Evolutionary conservation across 1,284 basidiomycete genomes (phyloP), one percentile per base, ranked within the genome.

Genomic region (Ustilago curta): DNA sequence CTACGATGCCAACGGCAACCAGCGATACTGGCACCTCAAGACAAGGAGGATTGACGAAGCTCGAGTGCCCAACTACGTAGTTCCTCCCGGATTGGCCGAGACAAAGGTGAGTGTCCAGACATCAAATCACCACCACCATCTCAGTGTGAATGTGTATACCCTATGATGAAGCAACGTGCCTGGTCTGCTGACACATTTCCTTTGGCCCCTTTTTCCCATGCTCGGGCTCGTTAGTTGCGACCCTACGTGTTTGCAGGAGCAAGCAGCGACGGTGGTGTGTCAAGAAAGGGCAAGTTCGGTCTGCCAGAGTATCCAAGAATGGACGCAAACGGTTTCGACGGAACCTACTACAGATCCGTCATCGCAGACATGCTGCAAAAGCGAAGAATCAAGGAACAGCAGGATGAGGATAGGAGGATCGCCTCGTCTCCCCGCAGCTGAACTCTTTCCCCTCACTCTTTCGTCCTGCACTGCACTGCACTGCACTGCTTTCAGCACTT

Each of bases 51-150:
- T 84, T 45, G 83, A 84, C 39, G 83, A 84, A 61, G 61, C 67
- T 0, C 55, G 80, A 4, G 61, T 83, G 19, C 71, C 80, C 23
- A 76, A 65, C 37, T 84, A 68, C 37, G 78, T 84, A 19, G 83
- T 84, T 0, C 83, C 83, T 18, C 83, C 83, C 4, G 83, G 82
- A 7, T 53, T 84, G 39, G 78, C 73, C 1, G 75, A 82, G 19
- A 79, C 81, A 4, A 66, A 75, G 39, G 81, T 82, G 52, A 57
- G 80, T 37, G 32, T n/a, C n/a, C 32, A 12, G 32, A 35, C 14
- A 12, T n/a, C 32, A 3, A 12, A 35, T 45, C 11, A 11, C 2
- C 27, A 9, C 37, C 19, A 12, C 18, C 3, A 9, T 53, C 37
- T n/a, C 14, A 18, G n/a, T 7, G 19, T 23, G 39, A n/a, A n/a